Base-by-base conservation (phyloP, 176 grass and related monocot species). In the Aegilops tauschii region DNA sequence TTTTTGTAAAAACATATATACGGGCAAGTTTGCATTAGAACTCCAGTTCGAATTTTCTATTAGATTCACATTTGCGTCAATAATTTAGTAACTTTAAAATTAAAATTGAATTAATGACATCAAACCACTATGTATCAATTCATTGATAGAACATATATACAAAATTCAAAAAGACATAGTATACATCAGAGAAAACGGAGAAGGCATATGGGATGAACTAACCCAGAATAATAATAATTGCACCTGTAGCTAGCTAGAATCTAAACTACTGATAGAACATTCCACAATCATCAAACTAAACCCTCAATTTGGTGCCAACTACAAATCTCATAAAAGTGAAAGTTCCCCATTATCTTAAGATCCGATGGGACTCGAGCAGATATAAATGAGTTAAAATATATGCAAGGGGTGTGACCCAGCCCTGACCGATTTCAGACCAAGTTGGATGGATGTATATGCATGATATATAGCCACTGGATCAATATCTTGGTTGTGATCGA, bases 401-500 rank as follows among this genome's bases (percentile, higher is more conserved):
- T 4, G 10, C 61, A 87, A 71, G 80, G 32, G 58, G 59, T 61
- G 68, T 76, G 81, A 87, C 85, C 68, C 85, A 76, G 84, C 36
- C 81, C 52, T 80, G 82, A 85, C 90, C 70, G 31, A 65, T 85
- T 85, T 73, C 52, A 65, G 65, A 77, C 86, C 80, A 83, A 86
- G 65, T 89, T 86, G 83, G 74, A 86, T 92, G 83, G 84, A 86
- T 92, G 49, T 21, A 59, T 59, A 59, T 59, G 54, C 54, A 59
- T 59, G 54, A 21, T 59, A 59, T 59, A 83, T 37, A 87, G 37
- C 75, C 76, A 80, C 50, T 66, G 65, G 47, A 83, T 76, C 45
- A 54, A 54, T 89, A 84, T 81, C 87, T 87, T 92, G 75, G 87
- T 87, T 92, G 37, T 87, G 68, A 82, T 86, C 6, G 56, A 87